Evolutionary conservation across 2,329 filamentous ascomycete species (phyloP).

Genomic region (Hypocreales sp.): DNA sequence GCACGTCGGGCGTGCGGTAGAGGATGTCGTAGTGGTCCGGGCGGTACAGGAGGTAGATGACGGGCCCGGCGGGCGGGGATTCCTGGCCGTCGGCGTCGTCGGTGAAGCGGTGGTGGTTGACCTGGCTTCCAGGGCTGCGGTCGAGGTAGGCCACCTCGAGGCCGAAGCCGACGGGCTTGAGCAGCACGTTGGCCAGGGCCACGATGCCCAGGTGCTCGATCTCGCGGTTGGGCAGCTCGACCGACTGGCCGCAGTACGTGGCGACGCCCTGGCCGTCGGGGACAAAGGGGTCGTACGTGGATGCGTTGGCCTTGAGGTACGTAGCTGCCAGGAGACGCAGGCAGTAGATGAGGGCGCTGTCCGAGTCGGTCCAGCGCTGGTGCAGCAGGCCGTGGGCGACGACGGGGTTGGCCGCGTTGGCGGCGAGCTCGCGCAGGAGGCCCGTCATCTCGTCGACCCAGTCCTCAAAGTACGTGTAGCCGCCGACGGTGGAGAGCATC

Average conservation of each 20-base stretch:
- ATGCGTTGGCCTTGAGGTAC: conserved; percentile 63
- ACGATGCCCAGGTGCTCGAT: conserved; percentile 83
- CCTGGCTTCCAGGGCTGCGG: conserved; percentile 60
- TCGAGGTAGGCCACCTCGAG: conserved; percentile 89
- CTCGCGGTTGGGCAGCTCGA: conserved; percentile 65
- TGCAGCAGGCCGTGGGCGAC: conserved; percentile 38
- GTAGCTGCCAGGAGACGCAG: conserved; percentile 68
- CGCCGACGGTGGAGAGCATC: conserved; percentile 55
- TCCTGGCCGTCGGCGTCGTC: conserved; percentile 33
- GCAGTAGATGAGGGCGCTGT: conserved; percentile 74
- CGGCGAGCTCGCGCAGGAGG: conserved; percentile 48
- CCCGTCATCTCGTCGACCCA: conserved; percentile 63
- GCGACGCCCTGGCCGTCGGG: conserved; percentile 40
- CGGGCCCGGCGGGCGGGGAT: conserved; percentile 25
- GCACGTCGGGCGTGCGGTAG: conserved; percentile 46
- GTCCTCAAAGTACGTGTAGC: conserved; percentile 59
- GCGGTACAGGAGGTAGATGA: conserved; percentile 46
- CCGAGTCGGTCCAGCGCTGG: conserved; percentile 60
- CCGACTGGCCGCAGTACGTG: conserved; percentile 51
- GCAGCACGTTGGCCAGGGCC: conserved; percentile 60
- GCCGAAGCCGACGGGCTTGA: conserved; percentile 63
- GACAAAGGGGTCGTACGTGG: conserved; percentile 59
- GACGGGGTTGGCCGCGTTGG: conserved; percentile 43
- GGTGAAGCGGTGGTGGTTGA: conserved; percentile 55
- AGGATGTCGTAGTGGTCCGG: conserved; percentile 90